Percentiles rank a stretch among this genome's conserved stretches.
Conservation (phyloP, 176 grass and related monocot species). For the Musa schizocarpa region DNA sequence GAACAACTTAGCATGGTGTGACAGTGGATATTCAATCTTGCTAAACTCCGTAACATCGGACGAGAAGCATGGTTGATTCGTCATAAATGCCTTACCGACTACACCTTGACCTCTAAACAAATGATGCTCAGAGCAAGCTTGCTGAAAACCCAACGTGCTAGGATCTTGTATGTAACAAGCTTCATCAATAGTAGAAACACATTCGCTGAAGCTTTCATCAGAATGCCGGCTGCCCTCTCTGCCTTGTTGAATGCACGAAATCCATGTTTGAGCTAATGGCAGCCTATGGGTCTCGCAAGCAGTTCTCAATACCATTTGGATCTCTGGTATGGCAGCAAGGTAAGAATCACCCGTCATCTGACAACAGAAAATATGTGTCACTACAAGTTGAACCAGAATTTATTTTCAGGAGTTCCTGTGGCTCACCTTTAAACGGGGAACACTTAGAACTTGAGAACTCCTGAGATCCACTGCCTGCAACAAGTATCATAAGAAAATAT, state of each 20-base stretch:
- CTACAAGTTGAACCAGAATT: background rate
- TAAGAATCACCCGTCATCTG: constrained; percentile 53
- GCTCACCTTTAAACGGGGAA: constrained; percentile 48
- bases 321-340: constrained; percentile 50
- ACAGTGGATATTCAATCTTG: constrained; percentile 73
- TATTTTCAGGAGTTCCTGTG: constrained; percentile 1
- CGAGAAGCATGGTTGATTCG: constrained; percentile 75
- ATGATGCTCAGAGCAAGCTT: constrained; percentile 95
- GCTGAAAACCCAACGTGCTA: constrained; percentile 46
- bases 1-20: constrained; percentile 86
- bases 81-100: constrained; percentile 68
- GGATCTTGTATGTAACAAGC: constrained; percentile 57
- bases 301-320: constrained; percentile 46
- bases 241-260: constrained; percentile 61
- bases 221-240: constrained; percentile 65
- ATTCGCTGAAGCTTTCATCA: constrained; percentile 56
- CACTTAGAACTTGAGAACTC: constrained; percentile 36
- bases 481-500: background rate
- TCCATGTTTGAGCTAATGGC: constrained; percentile 90
- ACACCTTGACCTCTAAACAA: constrained; percentile 82
- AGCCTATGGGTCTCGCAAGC: constrained; percentile 52
- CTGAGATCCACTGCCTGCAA: constrained; percentile 85
- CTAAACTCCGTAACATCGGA: constrained; percentile 43
- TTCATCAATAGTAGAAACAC: constrained; percentile 67
- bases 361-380: background rate